A percentile compares a stretch with the other conserved stretches of the same genome.
Conservation (phyloP, 2,329 filamentous ascomycete species). For the Ophiognomonia clavigignenti-juglandacearum region DNA sequence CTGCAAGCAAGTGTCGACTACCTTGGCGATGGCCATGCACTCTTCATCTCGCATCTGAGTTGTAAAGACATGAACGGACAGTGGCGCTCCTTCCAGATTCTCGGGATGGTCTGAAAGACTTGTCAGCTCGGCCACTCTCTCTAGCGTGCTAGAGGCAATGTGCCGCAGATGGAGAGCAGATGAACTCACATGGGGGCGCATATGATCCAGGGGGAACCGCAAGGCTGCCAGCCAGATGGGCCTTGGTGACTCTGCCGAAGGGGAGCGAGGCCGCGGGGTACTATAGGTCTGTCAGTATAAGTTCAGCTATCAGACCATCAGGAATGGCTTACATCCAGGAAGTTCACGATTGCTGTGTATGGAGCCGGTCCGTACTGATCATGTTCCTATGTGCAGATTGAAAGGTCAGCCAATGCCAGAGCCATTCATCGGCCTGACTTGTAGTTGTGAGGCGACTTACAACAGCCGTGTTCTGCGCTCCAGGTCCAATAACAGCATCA, state of each 20-base stretch:
- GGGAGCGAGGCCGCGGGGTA: slow-evolving; percentile 14
- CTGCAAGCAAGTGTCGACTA: slow-evolving; percentile 12
- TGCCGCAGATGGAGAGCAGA: no score
- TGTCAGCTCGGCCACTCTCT: neutral
- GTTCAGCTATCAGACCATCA: no score
- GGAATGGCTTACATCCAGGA: slow-evolving; percentile 16
- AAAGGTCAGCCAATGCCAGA: no score
- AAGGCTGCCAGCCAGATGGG: slow-evolving; percentile 1
- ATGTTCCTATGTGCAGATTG: slow-evolving; percentile 8
- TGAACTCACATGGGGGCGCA: slow-evolving; percentile 11
- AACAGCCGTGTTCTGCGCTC: slow-evolving; percentile 15
- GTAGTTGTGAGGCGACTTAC: no score
- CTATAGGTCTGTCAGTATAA: no score
- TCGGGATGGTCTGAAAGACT: slow-evolving; percentile 5
- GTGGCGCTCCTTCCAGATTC: slow-evolving; percentile 13
- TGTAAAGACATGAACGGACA: slow-evolving; percentile 15
- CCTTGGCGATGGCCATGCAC: slow-evolving; percentile 14
- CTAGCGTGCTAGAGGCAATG: no score
- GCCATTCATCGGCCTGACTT: no score
- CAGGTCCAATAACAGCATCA: slow-evolving; percentile 15
- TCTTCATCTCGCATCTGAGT: slow-evolving; percentile 18
- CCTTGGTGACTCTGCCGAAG: slow-evolving; percentile 1
- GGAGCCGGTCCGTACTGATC: slow-evolving; percentile 15
- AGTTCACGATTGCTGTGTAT: slow-evolving; percentile 14
- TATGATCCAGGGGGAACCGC: slow-evolving; percentile 2